Percentiles rank a stretch among this genome's conserved stretches.
These are phyloP conservation scores for Saccharomyces kudriavzevii DNA, from an alignment of 805 yeast species.

Conservation along the genomic window DNA sequence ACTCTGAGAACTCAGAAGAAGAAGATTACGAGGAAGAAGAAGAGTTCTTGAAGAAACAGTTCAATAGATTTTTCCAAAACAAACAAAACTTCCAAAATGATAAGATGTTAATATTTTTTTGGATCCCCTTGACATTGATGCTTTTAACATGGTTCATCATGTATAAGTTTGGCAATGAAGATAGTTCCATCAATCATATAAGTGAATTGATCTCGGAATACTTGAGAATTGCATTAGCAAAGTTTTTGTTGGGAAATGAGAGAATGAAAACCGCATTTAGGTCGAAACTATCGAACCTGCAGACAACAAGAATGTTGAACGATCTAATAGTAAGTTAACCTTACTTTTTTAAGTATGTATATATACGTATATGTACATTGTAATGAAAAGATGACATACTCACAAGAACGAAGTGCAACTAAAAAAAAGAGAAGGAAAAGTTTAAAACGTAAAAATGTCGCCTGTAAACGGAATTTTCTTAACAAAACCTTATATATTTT, in stretches of 20 bases:
- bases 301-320: slow-evolving; percentile 15
- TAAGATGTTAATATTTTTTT: slow-evolving; percentile 78
- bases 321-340: slow-evolving; percentile 6
- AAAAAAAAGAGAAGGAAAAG: neutral
- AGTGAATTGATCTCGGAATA: slow-evolving; percentile 33
- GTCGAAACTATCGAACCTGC: slow-evolving; percentile 25
- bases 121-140: slow-evolving; percentile 72
- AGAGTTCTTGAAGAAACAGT: slow-evolving; percentile 29
- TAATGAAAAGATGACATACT: neutral
- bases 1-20: slow-evolving; percentile 20
- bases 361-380: neutral
- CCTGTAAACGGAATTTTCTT: neutral
- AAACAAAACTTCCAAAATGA: slow-evolving; percentile 53
- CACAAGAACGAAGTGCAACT: neutral
- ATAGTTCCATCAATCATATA: slow-evolving; percentile 24
- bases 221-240: slow-evolving; percentile 39
- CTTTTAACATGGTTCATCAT: slow-evolving; percentile 41
- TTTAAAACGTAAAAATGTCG: neutral
- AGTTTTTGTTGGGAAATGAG: slow-evolving; percentile 45
- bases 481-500: neutral
- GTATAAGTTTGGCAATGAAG: slow-evolving; percentile 32
- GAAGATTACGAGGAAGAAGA: slow-evolving; percentile 25
- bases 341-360: neutral
- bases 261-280: slow-evolving; percentile 39
- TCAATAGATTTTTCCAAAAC: slow-evolving; percentile 35